Conservation (phyloP, 768 basidiomycete genomes). For the Rhodotorula paludigena region DNA sequence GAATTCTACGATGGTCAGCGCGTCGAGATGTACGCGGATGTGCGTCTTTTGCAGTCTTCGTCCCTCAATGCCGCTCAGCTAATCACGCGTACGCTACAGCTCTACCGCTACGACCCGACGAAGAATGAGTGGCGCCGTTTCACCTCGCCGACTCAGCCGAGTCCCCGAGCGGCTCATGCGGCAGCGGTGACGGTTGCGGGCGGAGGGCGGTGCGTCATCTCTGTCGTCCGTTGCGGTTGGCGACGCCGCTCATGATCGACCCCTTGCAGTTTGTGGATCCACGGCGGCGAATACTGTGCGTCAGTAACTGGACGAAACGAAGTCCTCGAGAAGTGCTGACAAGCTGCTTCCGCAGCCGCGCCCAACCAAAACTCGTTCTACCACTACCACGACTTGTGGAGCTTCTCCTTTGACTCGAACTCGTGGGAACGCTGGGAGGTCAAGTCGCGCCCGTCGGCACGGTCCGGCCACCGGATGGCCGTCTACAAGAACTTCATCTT, state of each 20-base stretch:
- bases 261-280: constrained; percentile 17
- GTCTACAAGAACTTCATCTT: constrained; percentile 82
- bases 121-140: constrained; percentile 91
- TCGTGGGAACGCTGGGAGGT: constrained; percentile 86
- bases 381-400: constrained; percentile 81
- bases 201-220: constrained; percentile 68
- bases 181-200: constrained; percentile 65
- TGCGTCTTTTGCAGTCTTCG: constrained; percentile 4
- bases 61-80: not conserved
- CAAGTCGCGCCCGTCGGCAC: constrained; percentile 68
- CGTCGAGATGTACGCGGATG: constrained; percentile 54
- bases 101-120: constrained; percentile 77
- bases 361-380: constrained; percentile 53
- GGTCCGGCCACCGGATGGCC: constrained; percentile 86
- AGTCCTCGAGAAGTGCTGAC: no score
- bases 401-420: constrained; percentile 70
- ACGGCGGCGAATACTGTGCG: constrained; percentile 65
- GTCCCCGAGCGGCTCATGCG: constrained; percentile 81
- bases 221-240: no score
- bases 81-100: constrained; percentile 49
- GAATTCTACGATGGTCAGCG: constrained; percentile 81
- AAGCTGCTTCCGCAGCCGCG: constrained; percentile 14
- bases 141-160: constrained; percentile 75
- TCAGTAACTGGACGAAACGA: no score
- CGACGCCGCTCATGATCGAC: constrained; percentile 54